phyloP scores from a whole-genome alignment of 2,329 filamentous ascomycete genomes.

The Fusarium keratoplasticum region DNA sequence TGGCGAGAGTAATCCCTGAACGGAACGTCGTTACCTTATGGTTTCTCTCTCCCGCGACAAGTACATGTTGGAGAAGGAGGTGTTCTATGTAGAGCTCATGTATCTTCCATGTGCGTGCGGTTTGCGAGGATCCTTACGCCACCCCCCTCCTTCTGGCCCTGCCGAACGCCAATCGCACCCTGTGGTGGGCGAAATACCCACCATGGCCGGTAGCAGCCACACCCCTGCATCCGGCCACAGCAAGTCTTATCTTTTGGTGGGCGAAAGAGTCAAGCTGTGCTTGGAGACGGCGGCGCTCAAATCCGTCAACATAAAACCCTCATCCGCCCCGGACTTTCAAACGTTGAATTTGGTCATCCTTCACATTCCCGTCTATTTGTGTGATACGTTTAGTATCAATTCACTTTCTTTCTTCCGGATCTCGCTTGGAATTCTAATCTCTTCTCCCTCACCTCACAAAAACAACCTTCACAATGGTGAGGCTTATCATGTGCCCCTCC shows the following conservation, averaged over 20 bases:
- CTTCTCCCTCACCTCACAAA: background rate
- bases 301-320: slow-evolving; percentile 45
- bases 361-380: slow-evolving; percentile 34
- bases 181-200: slow-evolving; percentile 24
- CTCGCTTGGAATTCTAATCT: slow-evolving; percentile 3
- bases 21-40: background rate
- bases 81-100: slow-evolving; percentile 20
- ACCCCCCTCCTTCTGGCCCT: slow-evolving; percentile 21
- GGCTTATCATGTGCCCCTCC: slow-evolving; percentile 19
- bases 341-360: slow-evolving; percentile 32
- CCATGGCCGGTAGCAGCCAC: slow-evolving; percentile 40
- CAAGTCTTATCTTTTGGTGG: slow-evolving; percentile 42
- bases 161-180: slow-evolving; percentile 32
- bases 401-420: slow-evolving; percentile 2
- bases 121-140: slow-evolving; percentile 16
- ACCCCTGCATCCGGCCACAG: slow-evolving; percentile 45
- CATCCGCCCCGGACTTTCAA: slow-evolving; percentile 36
- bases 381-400: slow-evolving; percentile 39
- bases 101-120: slow-evolving; percentile 25
- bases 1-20: background rate
- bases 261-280: slow-evolving; percentile 22
- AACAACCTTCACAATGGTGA: slow-evolving; percentile 36
- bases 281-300: slow-evolving; percentile 30
- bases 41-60: background rate
- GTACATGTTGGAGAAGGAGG: slow-evolving; percentile 2